Evolutionary conservation across 139 green algal species (phyloP), one percentile per base, ranked within the genome.

Genomic region (Raphidocelis subcapitata): DNA sequence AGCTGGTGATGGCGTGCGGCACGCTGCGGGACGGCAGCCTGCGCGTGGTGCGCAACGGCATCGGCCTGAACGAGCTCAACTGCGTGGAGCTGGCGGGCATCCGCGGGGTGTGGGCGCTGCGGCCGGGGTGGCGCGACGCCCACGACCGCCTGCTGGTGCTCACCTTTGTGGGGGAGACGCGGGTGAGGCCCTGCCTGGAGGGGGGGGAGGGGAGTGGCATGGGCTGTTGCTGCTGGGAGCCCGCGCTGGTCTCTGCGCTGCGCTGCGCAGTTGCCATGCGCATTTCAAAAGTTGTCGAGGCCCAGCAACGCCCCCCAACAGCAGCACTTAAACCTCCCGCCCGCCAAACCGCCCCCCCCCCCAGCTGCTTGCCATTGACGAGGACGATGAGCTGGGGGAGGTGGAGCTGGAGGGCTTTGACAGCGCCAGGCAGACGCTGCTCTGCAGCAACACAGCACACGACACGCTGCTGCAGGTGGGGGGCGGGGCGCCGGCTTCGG

Each of bases 11-110:
- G 0, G 98, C 93, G 82, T 94, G 82, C 31, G 95, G 95, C 0
- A 79, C 82, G 0, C 82, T 84, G 20, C 47, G 44, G 8, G 88
- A 95, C 47, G 94, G 94, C 54, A 92, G 79, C 5, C 85, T 99
- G 67, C 89, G 95, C 18, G 88, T 99, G 23, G 86, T 99, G 33
- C 89, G 95, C 47, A 98, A 97, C 72, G 96, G 96, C 63, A 97
- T 99, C n/a, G 96, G 96, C 69, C 94, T 99, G 76, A 90, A 95
- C 57, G 90, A 97, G 77, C 92, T 97, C 74, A 93, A 84, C 36
- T 73, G 72, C 12, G 83, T 94, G 49, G 90, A 95, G 77, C 82
- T 97, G 46, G 32, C 70, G 69, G 72, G 72, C 65, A 66, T 78
- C 72, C 71, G 95, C 82, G 94, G 94, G 44, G 84, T 98, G 69